phyloP scores from a whole-genome alignment of 805 yeast species.

The Nakazawaea ambrosiae region DNA sequence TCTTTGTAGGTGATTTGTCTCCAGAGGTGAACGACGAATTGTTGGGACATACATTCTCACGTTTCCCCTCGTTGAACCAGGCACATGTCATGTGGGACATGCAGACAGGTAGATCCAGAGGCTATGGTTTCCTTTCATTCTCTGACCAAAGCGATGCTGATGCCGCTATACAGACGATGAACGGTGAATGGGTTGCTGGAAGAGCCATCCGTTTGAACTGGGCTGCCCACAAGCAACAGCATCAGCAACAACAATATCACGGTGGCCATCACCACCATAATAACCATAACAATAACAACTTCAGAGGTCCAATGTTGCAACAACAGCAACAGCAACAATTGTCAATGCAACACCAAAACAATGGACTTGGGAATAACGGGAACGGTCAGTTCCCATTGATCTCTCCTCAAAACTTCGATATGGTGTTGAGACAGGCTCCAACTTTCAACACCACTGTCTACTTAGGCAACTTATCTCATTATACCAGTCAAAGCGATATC shows the following conservation, averaged over 20 bases:
- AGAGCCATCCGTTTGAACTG: slow-evolving; percentile 79
- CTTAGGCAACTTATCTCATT: slow-evolving; percentile 78
- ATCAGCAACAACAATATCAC: slow-evolving; percentile 18
- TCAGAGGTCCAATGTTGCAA: slow-evolving; percentile 9
- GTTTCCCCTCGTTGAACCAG: slow-evolving; percentile 56
- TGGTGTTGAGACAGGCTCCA: slow-evolving; percentile 72
- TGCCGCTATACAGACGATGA: slow-evolving; percentile 62
- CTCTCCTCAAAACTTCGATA: slow-evolving; percentile 58
- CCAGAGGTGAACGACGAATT: slow-evolving; percentile 77
- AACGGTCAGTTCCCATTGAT: slow-evolving; percentile 17
- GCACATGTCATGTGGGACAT: slow-evolving; percentile 98
- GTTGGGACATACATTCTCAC: slow-evolving; percentile 47
- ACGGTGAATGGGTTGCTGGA: slow-evolving; percentile 66
- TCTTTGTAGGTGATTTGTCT: slow-evolving; percentile 83
- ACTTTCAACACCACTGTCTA: slow-evolving; percentile 82
- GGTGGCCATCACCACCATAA: slow-evolving; percentile 8
- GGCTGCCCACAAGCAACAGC: slow-evolving; percentile 68
- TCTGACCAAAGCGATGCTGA: slow-evolving; percentile 63
- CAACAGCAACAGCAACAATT: slow-evolving; percentile 17
- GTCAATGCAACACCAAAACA: slow-evolving; percentile 12
- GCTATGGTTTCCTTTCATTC: slow-evolving; percentile 87
- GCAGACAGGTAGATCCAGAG: slow-evolving; percentile 88
- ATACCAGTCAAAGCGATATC: slow-evolving; percentile 64
- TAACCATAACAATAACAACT: slow-evolving; percentile 8
- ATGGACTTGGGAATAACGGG: slow-evolving; percentile 4